A percentile compares a stretch with the other conserved stretches of the same genome.
phyloP scores from a whole-genome alignment of 1,139 yeast genomes.

The Sugiyamaella xylanicola region DNA sequence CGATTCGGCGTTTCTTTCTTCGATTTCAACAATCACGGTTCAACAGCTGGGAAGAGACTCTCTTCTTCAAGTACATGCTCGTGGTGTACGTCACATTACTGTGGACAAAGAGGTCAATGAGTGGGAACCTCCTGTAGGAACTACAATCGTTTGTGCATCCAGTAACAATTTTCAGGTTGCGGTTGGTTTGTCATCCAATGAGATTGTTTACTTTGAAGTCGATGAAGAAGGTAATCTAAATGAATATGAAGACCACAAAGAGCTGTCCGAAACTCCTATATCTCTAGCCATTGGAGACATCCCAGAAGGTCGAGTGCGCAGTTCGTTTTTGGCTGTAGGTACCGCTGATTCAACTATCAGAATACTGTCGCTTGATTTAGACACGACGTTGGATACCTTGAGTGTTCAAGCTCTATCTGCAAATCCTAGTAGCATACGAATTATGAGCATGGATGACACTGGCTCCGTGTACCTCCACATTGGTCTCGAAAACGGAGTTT shows the following conservation, averaged over 20 bases:
- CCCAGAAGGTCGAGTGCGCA: constrained; percentile 51
- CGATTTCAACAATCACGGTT: constrained; percentile 66
- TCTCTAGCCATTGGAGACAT: constrained; percentile 60
- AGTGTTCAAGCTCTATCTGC: constrained; percentile 72
- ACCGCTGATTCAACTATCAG: constrained; percentile 71
- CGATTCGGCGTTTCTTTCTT: constrained; percentile 60
- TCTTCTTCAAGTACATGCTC: constrained; percentile 69
- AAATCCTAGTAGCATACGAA: constrained; percentile 53
- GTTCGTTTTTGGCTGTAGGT: constrained; percentile 68
- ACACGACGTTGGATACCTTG: constrained; percentile 62
- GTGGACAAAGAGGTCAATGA: constrained; percentile 50
- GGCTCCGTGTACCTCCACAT: constrained; percentile 56
- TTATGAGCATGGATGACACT: constrained; percentile 46
- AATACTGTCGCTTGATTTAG: constrained; percentile 64
- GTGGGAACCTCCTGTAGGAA: constrained; percentile 88
- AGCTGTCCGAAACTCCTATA: constrained; percentile 53
- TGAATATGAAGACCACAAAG: constrained; percentile 68
- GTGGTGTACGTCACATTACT: constrained; percentile 70
- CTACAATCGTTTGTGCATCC: constrained; percentile 59
- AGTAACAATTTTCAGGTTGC: constrained; percentile 69
- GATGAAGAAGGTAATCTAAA: constrained; percentile 65
- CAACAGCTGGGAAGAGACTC: constrained; percentile 68
- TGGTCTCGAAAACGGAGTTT: constrained; percentile 83
- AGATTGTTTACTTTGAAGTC: constrained; percentile 80
- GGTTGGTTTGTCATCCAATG: constrained; percentile 70